These are phyloP conservation scores for Volutella citrinella DNA, from an alignment of 2,329 filamentous ascomycete species.

Conservation along the genomic window DNA sequence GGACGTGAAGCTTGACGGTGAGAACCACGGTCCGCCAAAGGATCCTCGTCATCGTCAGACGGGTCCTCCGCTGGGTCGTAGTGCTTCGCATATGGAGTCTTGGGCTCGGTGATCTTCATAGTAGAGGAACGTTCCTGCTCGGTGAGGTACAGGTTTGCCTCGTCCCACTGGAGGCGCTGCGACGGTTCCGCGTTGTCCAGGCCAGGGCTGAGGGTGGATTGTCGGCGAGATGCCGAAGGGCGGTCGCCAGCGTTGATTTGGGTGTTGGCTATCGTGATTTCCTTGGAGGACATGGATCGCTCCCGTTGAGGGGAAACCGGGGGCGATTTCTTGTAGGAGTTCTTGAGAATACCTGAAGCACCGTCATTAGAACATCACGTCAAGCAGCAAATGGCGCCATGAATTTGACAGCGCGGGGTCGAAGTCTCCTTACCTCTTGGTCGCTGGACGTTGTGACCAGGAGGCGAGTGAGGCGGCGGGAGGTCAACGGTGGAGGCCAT, in stretches of 20 bases:
- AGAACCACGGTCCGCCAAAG: conserved; percentile 27
- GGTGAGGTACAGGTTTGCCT: conserved; percentile 94
- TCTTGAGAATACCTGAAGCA: conserved; percentile 97
- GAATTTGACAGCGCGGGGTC: background rate
- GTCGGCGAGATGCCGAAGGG: conserved; percentile 65
- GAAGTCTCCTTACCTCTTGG: conserved; percentile 41
- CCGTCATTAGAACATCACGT: too few relatives aligned
- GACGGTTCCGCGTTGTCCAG: conserved; percentile 48
- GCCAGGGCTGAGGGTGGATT: conserved; percentile 52
- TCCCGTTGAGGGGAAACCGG: conserved; percentile 45
- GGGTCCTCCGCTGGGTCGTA: conserved; percentile 90
- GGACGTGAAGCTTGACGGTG: conserved; percentile 34
- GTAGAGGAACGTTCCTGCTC: conserved; percentile 93
- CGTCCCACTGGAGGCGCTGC: conserved; percentile 93
- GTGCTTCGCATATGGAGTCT: conserved; percentile 91
- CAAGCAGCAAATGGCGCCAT: conserved; percentile 5
- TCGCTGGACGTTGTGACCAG: conserved; percentile 38
- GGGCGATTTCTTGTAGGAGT: conserved; percentile 67
- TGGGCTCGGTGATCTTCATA: conserved; percentile 99
- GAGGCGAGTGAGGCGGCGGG: conserved; percentile 40
- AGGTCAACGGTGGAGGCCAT: conserved; percentile 41
- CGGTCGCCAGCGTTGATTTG: conserved; percentile 89
- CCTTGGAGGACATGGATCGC: conserved; percentile 64
- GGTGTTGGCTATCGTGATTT: conserved; percentile 91
- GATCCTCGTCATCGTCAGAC: conserved; percentile 67